These are phyloP conservation scores for Neophaeococcomyces aloes DNA, from an alignment of 2,329 filamentous ascomycete species.

Conservation along the genomic window DNA sequence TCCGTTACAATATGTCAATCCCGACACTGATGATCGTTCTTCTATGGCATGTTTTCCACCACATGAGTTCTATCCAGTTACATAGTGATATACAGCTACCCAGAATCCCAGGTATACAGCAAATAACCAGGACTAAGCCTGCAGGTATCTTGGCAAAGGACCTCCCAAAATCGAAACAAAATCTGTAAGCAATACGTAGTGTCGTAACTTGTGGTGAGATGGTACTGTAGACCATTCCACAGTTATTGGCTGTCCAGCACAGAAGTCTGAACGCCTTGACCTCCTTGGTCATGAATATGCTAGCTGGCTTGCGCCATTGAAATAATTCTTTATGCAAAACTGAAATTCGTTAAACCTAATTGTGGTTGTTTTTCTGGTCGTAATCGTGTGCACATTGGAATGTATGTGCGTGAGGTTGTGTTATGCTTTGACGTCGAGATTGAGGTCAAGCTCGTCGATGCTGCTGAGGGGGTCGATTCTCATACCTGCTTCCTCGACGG, in stretches of 20 bases:
- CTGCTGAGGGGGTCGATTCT: constrained; percentile 12
- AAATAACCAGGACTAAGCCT: constrained; percentile 20
- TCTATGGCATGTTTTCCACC: too few species aligned
- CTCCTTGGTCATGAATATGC: background rate
- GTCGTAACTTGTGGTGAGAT: background rate
- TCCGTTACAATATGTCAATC: too few species aligned
- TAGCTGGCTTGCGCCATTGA: background rate
- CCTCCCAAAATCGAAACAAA: constrained; percentile 14
- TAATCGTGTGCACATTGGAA: too few species aligned
- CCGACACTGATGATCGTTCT: too few species aligned
- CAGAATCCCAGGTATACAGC: constrained; percentile 6
- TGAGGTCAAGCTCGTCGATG: constrained; percentile 20
- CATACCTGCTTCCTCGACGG: constrained; percentile 13
- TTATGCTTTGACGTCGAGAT: constrained; percentile 10
- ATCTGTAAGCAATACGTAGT: background rate
- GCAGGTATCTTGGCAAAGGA: constrained; percentile 20
- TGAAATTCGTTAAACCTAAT: too few species aligned
- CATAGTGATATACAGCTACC: constrained; percentile 4
- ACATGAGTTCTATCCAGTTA: constrained; percentile 1
- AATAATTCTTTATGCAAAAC: background rate
- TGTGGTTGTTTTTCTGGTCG: too few species aligned
- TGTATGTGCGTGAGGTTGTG: too few species aligned
- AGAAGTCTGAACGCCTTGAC: background rate
- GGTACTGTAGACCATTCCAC: background rate
- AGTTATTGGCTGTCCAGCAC: background rate